Base-by-base conservation (phyloP, 306 rosid genomes). In the Gastrolobium bilobum region DNA sequence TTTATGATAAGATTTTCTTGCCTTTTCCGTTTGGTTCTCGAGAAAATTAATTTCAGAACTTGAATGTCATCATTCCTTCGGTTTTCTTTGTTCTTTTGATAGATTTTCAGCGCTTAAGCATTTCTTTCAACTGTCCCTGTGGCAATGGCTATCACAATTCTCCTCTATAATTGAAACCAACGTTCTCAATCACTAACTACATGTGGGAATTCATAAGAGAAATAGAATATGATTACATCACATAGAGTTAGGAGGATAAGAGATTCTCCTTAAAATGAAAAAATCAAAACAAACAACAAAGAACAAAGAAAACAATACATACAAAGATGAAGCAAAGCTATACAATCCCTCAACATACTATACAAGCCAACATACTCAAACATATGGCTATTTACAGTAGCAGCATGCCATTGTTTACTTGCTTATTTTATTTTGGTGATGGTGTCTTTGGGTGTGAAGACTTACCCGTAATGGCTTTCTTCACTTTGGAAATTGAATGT, bases 401-500 rank as follows among this genome's bases (percentile, higher is more conserved):
- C 63, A 33, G 14, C 50, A 74, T 37, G 37, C 68, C 78, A 43
- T 30, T 31, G 3, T 47, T 4, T 60, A 14, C 35, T 9, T 9
- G 46, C 46, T 38, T 50, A 13, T 4, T 35, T 62, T 68, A 75
- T 71, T 87, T 89, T 10, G 78, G 81, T 54, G 84, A 61, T 14
- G 14, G 29, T 62, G 88, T 46, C 85, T 92, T 88, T 26, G 86
- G 67, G 77, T 79, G 88, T 11, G 92, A 87, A 57, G 97, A 89
- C 64, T 89, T 92, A 2, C 97, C 88, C 0, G 83, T 86, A 56
- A 90, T 87, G 73, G 86, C 97, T 74, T 90, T 90, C 88, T 86
- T 90, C 81, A 92, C 93, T 76, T 89, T 89, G 20, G 92, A 90
- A 73, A 92, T 87, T 33, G 95, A 92, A 70, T 87, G 93, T 88